Evolutionary conservation across 176 grass and related monocot species (phyloP).

Genomic region (Rhynchospora tenuis): DNA sequence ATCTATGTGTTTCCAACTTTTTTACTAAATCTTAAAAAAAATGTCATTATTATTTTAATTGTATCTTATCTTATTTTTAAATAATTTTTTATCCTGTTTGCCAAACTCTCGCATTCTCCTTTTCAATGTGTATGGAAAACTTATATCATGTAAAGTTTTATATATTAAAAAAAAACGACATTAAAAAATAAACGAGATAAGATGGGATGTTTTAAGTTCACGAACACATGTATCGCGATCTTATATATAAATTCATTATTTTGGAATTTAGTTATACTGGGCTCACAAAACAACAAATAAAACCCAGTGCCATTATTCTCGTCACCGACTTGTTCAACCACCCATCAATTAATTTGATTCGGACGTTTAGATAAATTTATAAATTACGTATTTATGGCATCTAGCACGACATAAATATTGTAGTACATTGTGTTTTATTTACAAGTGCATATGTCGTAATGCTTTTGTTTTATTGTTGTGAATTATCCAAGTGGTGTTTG

Average conservation of each 20-base stretch:
- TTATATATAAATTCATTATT: not conserved
- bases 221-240: not conserved
- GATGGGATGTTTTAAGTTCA: not conserved
- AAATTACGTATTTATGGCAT: not conserved
- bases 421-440: not conserved
- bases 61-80: no score
- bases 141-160: no score
- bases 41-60: no score
- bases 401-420: not conserved
- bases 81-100: no score
- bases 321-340: not conserved
- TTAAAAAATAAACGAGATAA: no score
- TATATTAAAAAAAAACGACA: no score
- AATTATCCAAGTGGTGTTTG: no score
- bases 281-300: not conserved
- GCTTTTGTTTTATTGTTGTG: no score
- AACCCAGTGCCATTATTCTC: not conserved
- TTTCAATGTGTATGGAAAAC: no score
- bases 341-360: conserved; percentile 4
- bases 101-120: no score
- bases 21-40: no score
- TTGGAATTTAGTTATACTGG: not conserved
- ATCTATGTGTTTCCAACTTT: no score
- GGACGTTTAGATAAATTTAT: not conserved
- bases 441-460: not conserved